These are phyloP conservation scores for Neoascochyta sp. DNA, from an alignment of 2,329 filamentous ascomycete genomes.

Conservation along the genomic window DNA sequence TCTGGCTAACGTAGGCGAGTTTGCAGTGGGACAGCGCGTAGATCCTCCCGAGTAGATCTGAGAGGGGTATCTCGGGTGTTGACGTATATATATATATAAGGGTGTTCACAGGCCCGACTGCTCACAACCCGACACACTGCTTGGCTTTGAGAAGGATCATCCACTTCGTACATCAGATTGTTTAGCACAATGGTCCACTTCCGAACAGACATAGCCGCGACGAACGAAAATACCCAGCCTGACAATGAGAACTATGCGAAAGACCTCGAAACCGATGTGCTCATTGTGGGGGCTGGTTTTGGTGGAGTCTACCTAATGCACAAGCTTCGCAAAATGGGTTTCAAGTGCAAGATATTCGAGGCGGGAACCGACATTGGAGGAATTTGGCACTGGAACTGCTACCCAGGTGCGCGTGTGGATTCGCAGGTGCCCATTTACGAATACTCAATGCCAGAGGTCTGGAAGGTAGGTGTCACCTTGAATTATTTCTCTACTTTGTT, in stretches of 20 bases:
- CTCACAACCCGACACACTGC: no score
- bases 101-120: background rate
- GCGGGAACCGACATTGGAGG: conserved; percentile 43
- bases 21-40: conserved; percentile 3
- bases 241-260: conserved; percentile 34
- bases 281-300: conserved; percentile 43
- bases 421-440: conserved; percentile 48
- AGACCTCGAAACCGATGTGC: conserved; percentile 35
- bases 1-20: conserved; percentile 2
- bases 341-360: conserved; percentile 41
- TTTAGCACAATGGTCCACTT: conserved; percentile 28
- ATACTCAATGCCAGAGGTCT: conserved; percentile 47
- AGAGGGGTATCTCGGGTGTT: conserved; percentile 12
- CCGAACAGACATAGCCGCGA: conserved; percentile 31
- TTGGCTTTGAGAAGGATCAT: no score
- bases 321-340: conserved; percentile 40
- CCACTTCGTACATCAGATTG: no score
- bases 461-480: conserved; percentile 36
- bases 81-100: conserved; percentile 23
- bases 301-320: conserved; percentile 43
- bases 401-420: conserved; percentile 48
- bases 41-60: conserved; percentile 14
- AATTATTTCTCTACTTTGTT: no score
- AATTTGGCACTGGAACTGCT: conserved; percentile 47
- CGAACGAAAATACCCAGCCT: conserved; percentile 14